Percentiles rank a stretch among this genome's conserved stretches.
Conservation (phyloP, 257 asterid species). For the Paraleonurus japonicus region DNA sequence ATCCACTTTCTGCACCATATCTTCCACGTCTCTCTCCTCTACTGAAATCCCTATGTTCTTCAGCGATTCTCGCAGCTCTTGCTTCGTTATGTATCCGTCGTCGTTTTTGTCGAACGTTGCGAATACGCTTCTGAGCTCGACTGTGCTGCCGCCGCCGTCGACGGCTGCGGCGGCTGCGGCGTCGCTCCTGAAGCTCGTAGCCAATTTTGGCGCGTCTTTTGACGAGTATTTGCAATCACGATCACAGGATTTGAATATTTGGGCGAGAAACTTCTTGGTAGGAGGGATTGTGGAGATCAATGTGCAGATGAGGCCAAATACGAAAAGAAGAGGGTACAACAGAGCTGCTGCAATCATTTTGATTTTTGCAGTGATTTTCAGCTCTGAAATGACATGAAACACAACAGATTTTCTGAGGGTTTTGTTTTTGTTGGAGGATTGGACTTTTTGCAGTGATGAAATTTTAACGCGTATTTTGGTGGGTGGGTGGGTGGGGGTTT, state of each 20-base stretch:
- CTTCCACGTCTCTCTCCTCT: slow-evolving; percentile 59
- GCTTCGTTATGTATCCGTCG: slow-evolving; percentile 73
- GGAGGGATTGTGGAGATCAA: slow-evolving; percentile 38
- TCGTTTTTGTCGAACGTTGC: slow-evolving; percentile 79
- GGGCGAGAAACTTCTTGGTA: slow-evolving; percentile 33
- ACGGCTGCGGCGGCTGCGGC: background rate
- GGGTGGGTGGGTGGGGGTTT: background rate
- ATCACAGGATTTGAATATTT: slow-evolving; percentile 28
- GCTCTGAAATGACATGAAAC: slow-evolving; percentile 21
- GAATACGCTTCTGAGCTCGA: slow-evolving; percentile 42
- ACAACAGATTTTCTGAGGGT: slow-evolving; percentile 25
- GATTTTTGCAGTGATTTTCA: background rate
- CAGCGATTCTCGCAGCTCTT: slow-evolving; percentile 62
- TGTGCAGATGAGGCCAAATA: slow-evolving; percentile 46
- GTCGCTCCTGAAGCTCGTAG: background rate
- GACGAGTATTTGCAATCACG: background rate
- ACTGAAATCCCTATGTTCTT: slow-evolving; percentile 61
- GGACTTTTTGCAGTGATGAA: slow-evolving; percentile 7
- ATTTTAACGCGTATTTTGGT: slow-evolving; percentile 41
- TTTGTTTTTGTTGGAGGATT: background rate
- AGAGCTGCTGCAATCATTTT: slow-evolving; percentile 45
- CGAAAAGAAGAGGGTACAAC: slow-evolving; percentile 46
- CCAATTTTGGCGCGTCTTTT: background rate
- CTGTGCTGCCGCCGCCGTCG: background rate
- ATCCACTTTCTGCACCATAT: slow-evolving; percentile 67